Evolutionary conservation across 2,329 filamentous ascomycete species (phyloP), one percentile per base, ranked within the genome.

Genomic region (Chaetomium globosum): DNA sequence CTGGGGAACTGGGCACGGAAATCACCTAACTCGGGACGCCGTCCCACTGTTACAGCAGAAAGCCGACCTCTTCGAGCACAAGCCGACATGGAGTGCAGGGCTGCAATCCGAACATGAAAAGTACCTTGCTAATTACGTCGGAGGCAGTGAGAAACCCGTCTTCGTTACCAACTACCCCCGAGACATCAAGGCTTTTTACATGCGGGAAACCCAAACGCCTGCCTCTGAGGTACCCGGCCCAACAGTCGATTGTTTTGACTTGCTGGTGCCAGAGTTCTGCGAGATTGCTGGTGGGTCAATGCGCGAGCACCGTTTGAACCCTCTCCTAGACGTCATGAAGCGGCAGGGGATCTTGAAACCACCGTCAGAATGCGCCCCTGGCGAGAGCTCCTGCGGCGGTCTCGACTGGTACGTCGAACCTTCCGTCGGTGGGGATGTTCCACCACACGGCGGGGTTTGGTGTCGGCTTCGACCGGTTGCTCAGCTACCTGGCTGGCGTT

Each of bases 101-200:
- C 83, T 99, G 33, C 91, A 95, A 73, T 89, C 93, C 1, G 94
- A 98, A 76, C 95, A 99, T 78, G 95, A 99, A 79, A 92, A 88
- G 74, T 97, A 88, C 75, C 83, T 99, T 61, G 93, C 95, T 56
- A 82, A 86, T 61, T 68, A 76, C 59, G 77, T 80, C n/a, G 79
- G 79, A 55, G 78, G 80, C 33, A 79, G 80, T 49, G 76, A 76
- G 70, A 80, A 84, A 56, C 95, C 95, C 8, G 83, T 98, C 53
- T 98, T 98, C 75, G 88, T 99, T 69, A 98, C 93, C 16, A 84
- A 97, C 76, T 99, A 97, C 75, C 95, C 95, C n/a, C 86, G 86
- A 69, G 81, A 83, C 56, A 87, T 95, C 75, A 99, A 99, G 79
- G 92, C 94, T 12, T 99, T 98, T 78, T 99, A 84, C 76, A 84